Base-by-base conservation (phyloP, 345 rosid genomes). In the Ailanthus altissimus region DNA sequence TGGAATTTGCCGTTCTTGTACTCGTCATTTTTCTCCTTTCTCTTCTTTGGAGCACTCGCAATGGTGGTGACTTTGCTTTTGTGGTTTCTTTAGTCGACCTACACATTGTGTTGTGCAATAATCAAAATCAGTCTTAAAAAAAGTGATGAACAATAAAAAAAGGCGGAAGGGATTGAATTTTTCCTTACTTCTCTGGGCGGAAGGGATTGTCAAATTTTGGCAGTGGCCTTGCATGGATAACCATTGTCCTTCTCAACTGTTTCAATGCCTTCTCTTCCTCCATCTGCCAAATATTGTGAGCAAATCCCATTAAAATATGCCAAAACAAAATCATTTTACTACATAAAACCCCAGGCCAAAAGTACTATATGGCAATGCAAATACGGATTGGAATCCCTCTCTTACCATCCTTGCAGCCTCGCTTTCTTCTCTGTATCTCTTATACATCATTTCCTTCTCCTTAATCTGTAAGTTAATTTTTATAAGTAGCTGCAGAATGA, bases 351-450 rank as follows among this genome's bases (percentile, higher is more conserved):
- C 13, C 3, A 3, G 15, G 25, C 3, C 8, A n/a, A 25, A 45
- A 50, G 23, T 15, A 70, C 9, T 45, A 14, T 10, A 58, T 42
- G 25, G 25, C 26, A 72, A 45, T 45, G 6, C 38, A 40, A 14
- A 40, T 7, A 21, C 5, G 6, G 10, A 42, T 56, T 28, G 40
- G 14, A 56, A 56, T 54, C 1, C 57, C 36, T 4, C 53, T 6
- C 76, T 57, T 90, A 93, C 99, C 97, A 91, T 92, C 72, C 78
- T 88, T 15, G 89, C 94, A 67, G 94, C 86, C 80, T 97, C 98
- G 68, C 86, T 94, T 82, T 97, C 99, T 78, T 97, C 98, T 81
- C 99, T 86, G 81, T 90, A 90, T 88, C 99, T 88, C 84, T 97
- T 97, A 74, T 92, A 94, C 75, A 86, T 68, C 73, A 78, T 78